Base-by-base conservation (phyloP, 2,329 filamentous ascomycete species). In the Cordyceps cicadae region DNA sequence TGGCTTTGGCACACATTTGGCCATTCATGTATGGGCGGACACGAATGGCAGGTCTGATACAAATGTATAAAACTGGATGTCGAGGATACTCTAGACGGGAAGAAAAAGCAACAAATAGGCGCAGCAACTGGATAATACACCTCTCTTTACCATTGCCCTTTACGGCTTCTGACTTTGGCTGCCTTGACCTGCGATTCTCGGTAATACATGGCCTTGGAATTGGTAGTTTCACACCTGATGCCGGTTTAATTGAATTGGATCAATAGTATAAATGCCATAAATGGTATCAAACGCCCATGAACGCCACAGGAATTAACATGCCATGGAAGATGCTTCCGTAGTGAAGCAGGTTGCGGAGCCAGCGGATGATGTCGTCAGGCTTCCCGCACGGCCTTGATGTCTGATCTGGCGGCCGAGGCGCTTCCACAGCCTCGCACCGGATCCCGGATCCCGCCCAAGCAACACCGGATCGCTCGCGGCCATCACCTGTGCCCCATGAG, bases 401-500 rank as follows among this genome's bases (percentile, higher is more conserved):
- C 5, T 14, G 12, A 39, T 11, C 32, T 5, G 5, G 34, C 34
- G 34, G 11, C 4, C 29, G 29, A 29, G 12, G 34, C 34, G 12
- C 34, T 11, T 12, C 34, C 11, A 2, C 11, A 8, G 14, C 39
- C 39, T n/a, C 39, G 39, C 12, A 3, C 12, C 37, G 15, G 15
- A 41, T 41, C 15, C n/a, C 26, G 17, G 5, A 34, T 15, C 14
- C 12, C 8, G 17, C 14, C 29, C 14, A 29, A 14, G 21, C 21
- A 46, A 45, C 15, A 45, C 8, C n/a, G n/a, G 12, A 12, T 7
- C 26, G 5, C 64, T 48, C 29, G 29, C 29, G 5, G 29, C 29
- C 7, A 29, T 29, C 29, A 71, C 63, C 68, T 65, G 46, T 67
- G 66, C 4, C 62, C 69, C 69, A 74, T 71, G 43, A 83, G 65